Evolutionary conservation across 2,329 filamentous ascomycete species (phyloP), one percentile per base, ranked within the genome.

Genomic region (Neurospora crassa): DNA sequence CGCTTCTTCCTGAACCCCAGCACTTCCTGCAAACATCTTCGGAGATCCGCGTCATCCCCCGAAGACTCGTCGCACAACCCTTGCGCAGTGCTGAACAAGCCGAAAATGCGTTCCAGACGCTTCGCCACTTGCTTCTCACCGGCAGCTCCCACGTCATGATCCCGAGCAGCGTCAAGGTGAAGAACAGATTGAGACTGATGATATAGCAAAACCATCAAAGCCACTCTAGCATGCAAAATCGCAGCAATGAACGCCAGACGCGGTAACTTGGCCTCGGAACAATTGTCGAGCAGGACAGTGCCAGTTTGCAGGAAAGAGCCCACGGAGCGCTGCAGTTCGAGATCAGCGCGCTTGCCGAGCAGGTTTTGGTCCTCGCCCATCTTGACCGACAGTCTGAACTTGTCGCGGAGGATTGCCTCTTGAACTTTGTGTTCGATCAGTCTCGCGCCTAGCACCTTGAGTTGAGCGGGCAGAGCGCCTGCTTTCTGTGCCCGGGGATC

Each of bases 241-340:
- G 74, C 74, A 3, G 78, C 76, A 73, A 82, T 80, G 16, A 83
- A 80, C 0, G 77, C 77, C 3, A 82, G 75, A 40, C 80, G 82
- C 0, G 81, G 79, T 0, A 82, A 75, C 14, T 76, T 80, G n/a
- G 79, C 77, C 0, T 47, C 34, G 0, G 63, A n/a, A n/a, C 42
- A 45, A 45, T 45, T 18, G 8, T 45, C 18, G 18, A 45, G 42
- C 42, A 45, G 18, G 18, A 10, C 18, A 2, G 18, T 11, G 8
- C 42, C 18, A 4, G 42, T 45, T n/a, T 20, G 18, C 18, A n/a
- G 3, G 6, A 73, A 24, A 29, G 71, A 72, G 24, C 2, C 6
- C 12, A 37, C n/a, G 7, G 18, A n/a, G 42, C 42, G 42, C 18
- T 43, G 1, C 18, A 43, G 42, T n/a, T 45, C 18, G 7, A n/a